Evolutionary conservation across 805 yeast genomes (phyloP).

Genomic region (Metschnikowia colocasiae): DNA sequence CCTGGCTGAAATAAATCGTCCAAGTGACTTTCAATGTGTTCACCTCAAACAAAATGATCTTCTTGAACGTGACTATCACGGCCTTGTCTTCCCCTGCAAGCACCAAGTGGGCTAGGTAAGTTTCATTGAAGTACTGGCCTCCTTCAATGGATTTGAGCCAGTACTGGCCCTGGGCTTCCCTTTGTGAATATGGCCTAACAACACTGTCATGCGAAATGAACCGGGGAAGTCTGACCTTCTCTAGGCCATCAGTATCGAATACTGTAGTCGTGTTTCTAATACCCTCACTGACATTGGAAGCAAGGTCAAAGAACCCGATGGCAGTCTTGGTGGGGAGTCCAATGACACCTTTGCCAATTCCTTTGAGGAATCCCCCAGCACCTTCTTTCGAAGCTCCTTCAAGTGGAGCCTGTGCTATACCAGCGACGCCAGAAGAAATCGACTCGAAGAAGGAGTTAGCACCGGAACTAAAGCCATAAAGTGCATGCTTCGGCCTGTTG

Average conservation of each 20-base stretch:
- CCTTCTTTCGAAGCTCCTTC: slow-evolving; percentile 90
- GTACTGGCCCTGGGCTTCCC: slow-evolving; percentile 92
- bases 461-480: slow-evolving; percentile 79
- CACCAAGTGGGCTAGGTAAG: slow-evolving; percentile 80
- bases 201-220: slow-evolving; percentile 66
- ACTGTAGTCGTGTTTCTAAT: slow-evolving; percentile 89
- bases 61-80: slow-evolving; percentile 68
- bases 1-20: slow-evolving; percentile 61
- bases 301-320: slow-evolving; percentile 88
- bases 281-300: slow-evolving; percentile 90
- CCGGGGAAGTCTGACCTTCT: slow-evolving; percentile 79
- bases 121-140: slow-evolving; percentile 68
- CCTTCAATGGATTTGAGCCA: slow-evolving; percentile 85
- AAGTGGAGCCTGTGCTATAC: slow-evolving; percentile 86
- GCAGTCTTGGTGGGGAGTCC: slow-evolving; percentile 97
- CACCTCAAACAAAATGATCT: slow-evolving; percentile 65
- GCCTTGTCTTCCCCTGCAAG: slow-evolving; percentile 77
- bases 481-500: slow-evolving; percentile 78
- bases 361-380: slow-evolving; percentile 86
- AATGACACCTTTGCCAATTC: slow-evolving; percentile 89
- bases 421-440: slow-evolving; percentile 80
- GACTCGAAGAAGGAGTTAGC: slow-evolving; percentile 88
- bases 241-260: slow-evolving; percentile 73
- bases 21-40: slow-evolving; percentile 62
- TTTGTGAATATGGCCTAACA: slow-evolving; percentile 67